Conservation (phyloP, 1,139 yeast species). For the Eremothecium coryli region DNA sequence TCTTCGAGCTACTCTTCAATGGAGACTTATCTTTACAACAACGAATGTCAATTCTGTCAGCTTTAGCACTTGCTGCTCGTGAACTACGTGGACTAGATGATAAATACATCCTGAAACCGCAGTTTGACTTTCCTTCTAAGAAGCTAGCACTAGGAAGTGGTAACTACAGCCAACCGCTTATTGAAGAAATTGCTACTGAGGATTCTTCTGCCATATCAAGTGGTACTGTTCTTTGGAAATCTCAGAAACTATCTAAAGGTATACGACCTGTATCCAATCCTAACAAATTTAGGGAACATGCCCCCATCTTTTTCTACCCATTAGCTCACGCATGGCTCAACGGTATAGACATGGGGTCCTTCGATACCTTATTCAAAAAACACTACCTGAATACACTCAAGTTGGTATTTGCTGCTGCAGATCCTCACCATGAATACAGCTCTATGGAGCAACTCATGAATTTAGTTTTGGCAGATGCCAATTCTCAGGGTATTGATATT, state of each 20-base stretch:
- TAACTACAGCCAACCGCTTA: constrained; percentile 6
- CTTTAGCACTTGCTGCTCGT: constrained; percentile 51
- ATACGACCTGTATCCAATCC: constrained; percentile 9
- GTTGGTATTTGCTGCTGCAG: constrained; percentile 29
- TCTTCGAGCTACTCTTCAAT: constrained; percentile 39
- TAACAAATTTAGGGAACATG: constrained; percentile 29
- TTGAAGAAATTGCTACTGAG: constrained; percentile 1
- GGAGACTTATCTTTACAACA: constrained; percentile 66
- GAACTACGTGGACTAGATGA: constrained; percentile 57
- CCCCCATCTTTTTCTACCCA: constrained; percentile 32
- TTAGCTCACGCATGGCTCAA: constrained; percentile 33
- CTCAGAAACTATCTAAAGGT: constrained; percentile 26
- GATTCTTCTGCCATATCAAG: background rate
- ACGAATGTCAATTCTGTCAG: constrained; percentile 47
- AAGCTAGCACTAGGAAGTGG: constrained; percentile 11
- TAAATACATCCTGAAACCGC: constrained; percentile 30
- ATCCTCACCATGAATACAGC: constrained; percentile 32
- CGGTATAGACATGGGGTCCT: constrained; percentile 33
- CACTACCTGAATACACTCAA: constrained; percentile 32
- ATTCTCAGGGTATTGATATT: constrained; percentile 14
- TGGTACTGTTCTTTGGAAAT: constrained; percentile 24
- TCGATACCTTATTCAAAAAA: constrained; percentile 30
- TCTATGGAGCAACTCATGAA: constrained; percentile 28
- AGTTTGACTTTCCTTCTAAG: constrained; percentile 30
- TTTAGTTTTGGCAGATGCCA: constrained; percentile 16